phyloP scores from a whole-genome alignment of 352 stramenopile species.

The Globisporangium cylindrosporum region DNA sequence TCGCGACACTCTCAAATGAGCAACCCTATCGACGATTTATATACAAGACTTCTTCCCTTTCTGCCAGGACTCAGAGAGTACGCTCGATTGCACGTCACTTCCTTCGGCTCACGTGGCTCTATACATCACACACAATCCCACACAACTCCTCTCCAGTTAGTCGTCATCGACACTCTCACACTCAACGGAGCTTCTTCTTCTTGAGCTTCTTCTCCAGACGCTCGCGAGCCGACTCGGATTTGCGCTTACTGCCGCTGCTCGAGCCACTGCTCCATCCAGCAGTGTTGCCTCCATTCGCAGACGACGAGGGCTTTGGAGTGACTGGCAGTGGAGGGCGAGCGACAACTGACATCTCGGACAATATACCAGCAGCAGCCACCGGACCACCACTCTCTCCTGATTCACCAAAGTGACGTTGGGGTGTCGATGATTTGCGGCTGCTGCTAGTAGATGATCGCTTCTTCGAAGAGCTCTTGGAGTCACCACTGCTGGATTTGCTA shows the following conservation, averaged over 20 bases:
- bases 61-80: too few relatives aligned
- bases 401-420: constrained; percentile 7
- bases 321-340: constrained; percentile 46
- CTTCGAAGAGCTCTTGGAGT: constrained; percentile 14
- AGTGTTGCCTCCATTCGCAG: neutral
- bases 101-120: neutral
- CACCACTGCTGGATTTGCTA: constrained; percentile 15
- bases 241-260: constrained; percentile 46
- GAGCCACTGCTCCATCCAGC: constrained; percentile 19
- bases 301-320: constrained; percentile 20
- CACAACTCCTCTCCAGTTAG: neutral
- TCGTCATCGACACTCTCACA: neutral
- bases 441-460: constrained; percentile 13
- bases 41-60: too few relatives aligned
- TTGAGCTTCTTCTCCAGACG: constrained; percentile 83
- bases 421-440: neutral
- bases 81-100: neutral
- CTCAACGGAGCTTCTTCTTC: constrained; percentile 54
- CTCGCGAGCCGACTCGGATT: constrained; percentile 55
- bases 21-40: too few relatives aligned
- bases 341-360: constrained; percentile 23
- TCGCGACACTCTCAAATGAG: too few relatives aligned
- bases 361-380: constrained; percentile 26
- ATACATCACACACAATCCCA: neutral
- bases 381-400: constrained; percentile 19